Conservation (phyloP, 1,284 basidiomycete species). For the Ustilago xerochloae region DNA sequence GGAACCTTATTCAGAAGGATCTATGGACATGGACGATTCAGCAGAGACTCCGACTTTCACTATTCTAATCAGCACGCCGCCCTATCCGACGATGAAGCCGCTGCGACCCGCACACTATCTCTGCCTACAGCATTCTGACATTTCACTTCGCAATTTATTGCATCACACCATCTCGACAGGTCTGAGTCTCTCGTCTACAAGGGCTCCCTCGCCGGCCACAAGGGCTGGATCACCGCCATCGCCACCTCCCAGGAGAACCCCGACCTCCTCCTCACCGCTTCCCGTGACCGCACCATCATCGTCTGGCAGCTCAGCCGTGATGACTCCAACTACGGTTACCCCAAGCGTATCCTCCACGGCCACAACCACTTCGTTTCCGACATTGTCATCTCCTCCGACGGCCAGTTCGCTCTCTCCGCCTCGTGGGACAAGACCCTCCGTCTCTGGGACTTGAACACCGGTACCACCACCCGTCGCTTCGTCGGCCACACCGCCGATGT, state of each 20-base stretch:
- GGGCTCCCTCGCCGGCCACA: constrained; percentile 85
- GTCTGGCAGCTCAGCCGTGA: constrained; percentile 99
- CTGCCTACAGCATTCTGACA: constrained; percentile 5
- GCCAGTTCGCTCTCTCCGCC: constrained; percentile 98
- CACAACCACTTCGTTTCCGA: constrained; percentile 99
- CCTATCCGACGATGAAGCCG: not conserved
- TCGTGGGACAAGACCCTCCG: constrained; percentile 99
- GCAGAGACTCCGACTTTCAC: no score
- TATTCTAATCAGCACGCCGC: constrained; percentile 3
- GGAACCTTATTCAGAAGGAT: no score
- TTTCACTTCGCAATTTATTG: not conserved
- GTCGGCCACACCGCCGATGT: constrained; percentile 99
- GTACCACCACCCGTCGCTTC: constrained; percentile 75
- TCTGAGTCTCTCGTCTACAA: constrained; percentile 66
- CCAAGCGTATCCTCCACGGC: constrained; percentile 93
- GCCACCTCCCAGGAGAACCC: constrained; percentile 96
- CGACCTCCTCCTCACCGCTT: constrained; percentile 95
- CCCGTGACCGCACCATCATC: constrained; percentile 99
- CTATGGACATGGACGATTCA: no score
- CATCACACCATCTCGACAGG: constrained; percentile 12
- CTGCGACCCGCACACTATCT: not conserved
- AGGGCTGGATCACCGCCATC: constrained; percentile 90
- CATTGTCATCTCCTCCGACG: constrained; percentile 87
- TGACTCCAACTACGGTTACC: constrained; percentile 72
- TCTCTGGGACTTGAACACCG: constrained; percentile 79